These are phyloP conservation scores for Xylariales sp. DNA, from an alignment of 2,329 filamentous ascomycete genomes.

Conservation along the genomic window DNA sequence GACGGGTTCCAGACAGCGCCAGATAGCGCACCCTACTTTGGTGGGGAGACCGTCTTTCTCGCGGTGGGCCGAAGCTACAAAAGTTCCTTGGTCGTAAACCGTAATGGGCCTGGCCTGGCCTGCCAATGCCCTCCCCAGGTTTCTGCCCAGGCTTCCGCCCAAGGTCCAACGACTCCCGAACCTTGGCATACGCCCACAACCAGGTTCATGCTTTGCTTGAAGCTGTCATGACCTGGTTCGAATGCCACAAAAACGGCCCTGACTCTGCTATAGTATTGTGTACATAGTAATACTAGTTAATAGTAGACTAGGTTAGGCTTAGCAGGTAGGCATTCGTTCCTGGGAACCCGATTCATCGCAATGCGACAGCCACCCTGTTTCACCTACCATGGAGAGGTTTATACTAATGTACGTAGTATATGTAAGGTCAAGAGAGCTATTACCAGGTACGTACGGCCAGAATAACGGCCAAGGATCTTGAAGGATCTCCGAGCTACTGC, in stretches of 20 bases:
- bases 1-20: too few relatives aligned
- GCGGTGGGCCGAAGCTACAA: not conserved
- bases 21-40: not conserved
- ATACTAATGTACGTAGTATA: too few relatives aligned
- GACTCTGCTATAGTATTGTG: not conserved
- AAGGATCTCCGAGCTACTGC: slow-evolving; percentile 14
- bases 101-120: too few relatives aligned
- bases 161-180: slow-evolving; percentile 4
- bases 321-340: too few relatives aligned
- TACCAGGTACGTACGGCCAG: too few relatives aligned
- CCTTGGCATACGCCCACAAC: slow-evolving; percentile 13
- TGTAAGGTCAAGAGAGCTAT: not conserved
- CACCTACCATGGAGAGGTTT: not conserved
- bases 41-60: slow-evolving; percentile 16
- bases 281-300: too few relatives aligned
- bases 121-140: too few relatives aligned
- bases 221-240: not conserved
- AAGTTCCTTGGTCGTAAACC: not conserved
- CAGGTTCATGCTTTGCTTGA: not conserved
- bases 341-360: slow-evolving; percentile 7
- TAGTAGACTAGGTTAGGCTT: too few relatives aligned
- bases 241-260: not conserved
- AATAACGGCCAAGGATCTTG: slow-evolving; percentile 1
- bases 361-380: slow-evolving; percentile 7
- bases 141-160: too few relatives aligned